Evolutionary conservation across 75 land plant genomes (phyloP), one percentile per base, ranked within the genome.

Genomic region (Pinus taeda): DNA sequence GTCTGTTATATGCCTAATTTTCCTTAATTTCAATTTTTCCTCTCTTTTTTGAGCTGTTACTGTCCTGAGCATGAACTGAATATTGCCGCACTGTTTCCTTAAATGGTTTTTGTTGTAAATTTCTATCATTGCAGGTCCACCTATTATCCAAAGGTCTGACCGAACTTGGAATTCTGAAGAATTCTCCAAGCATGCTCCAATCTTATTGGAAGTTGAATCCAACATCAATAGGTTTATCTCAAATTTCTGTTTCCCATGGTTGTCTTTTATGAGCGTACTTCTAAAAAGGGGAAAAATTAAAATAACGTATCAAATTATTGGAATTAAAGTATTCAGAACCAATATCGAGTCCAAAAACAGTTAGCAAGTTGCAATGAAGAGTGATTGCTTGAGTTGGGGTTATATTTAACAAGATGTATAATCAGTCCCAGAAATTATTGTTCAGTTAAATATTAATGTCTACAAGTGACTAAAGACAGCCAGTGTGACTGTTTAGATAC

Each of bases 161-260:
- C 59, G 82, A 85, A 55, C 65, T 93, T 67, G 91, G 93, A 29
- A 81, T 93, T 82, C 59, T 90, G 77, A 88, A 84, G 75, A 76
- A 75, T 57, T 57, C 57, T 42, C 29, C 15, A 33, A 76, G 22
- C 15, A 66, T 24, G 60, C 39, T 17, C 15, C 9, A 69, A 36
- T 74, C 63, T 21, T 90, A 83, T 76, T 53, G 82, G 59, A 78
- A 88, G 65, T 75, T 91, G 22, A 93, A 93, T 78, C 95, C 95
- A 75, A 93, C 95, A 72, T 81, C 79, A 37, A 89, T 91, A 82
- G 95, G 95, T 92, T 36, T 39, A 36, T 61, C 24, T 20, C 21
- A 4, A 15, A 37, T 7, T 33, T 39, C 21, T 39, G 17, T 69
- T 69, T 39, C 4, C 42, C 7, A n/a, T 39, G 1, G 22, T 8